These are phyloP conservation scores for Stereum hirsutum DNA, from an alignment of 1,284 basidiomycete genomes.

Conservation along the genomic window DNA sequence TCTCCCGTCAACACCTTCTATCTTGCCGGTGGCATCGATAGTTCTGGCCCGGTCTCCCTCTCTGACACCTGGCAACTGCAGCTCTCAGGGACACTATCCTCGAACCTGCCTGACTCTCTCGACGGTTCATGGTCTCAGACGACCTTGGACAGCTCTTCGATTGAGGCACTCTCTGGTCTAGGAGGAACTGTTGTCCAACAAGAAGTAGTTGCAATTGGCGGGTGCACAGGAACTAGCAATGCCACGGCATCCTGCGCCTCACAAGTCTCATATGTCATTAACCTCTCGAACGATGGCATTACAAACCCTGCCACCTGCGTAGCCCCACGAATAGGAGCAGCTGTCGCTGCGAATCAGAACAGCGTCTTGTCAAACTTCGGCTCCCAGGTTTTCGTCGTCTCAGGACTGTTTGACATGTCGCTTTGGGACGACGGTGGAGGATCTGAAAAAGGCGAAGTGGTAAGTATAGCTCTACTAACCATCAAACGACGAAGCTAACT, in stretches of 20 bases:
- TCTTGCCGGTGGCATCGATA: slow-evolving; percentile 55
- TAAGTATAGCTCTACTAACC: slow-evolving; percentile 23
- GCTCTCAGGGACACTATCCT: slow-evolving; percentile 58
- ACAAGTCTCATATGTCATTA: slow-evolving; percentile 46
- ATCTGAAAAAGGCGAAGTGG: slow-evolving; percentile 59
- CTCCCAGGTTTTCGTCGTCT: slow-evolving; percentile 57
- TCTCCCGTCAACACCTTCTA: slow-evolving; percentile 51
- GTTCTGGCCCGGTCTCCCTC: slow-evolving; percentile 32
- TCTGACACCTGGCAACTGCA: slow-evolving; percentile 62
- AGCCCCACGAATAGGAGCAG: slow-evolving; percentile 57
- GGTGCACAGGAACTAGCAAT: slow-evolving; percentile 40
- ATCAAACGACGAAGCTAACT: slow-evolving; percentile 4
- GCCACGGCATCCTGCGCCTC: slow-evolving; percentile 42
- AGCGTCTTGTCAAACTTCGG: slow-evolving; percentile 41
- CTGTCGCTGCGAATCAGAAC: slow-evolving; percentile 54
- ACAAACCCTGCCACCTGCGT: slow-evolving; percentile 43
- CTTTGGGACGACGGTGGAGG: slow-evolving; percentile 59
- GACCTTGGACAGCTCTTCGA: slow-evolving; percentile 22
- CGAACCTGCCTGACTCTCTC: slow-evolving; percentile 45
- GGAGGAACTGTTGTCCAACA: slow-evolving; percentile 47
- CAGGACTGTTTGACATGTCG: slow-evolving; percentile 54
- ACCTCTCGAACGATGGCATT: slow-evolving; percentile 26
- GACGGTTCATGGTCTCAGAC: slow-evolving; percentile 50
- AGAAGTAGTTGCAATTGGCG: slow-evolving; percentile 46
- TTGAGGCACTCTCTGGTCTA: slow-evolving; percentile 28